These are phyloP conservation scores for Harringtonia lauricola DNA, from an alignment of 2,329 filamentous ascomycete genomes.

Conservation along the genomic window DNA sequence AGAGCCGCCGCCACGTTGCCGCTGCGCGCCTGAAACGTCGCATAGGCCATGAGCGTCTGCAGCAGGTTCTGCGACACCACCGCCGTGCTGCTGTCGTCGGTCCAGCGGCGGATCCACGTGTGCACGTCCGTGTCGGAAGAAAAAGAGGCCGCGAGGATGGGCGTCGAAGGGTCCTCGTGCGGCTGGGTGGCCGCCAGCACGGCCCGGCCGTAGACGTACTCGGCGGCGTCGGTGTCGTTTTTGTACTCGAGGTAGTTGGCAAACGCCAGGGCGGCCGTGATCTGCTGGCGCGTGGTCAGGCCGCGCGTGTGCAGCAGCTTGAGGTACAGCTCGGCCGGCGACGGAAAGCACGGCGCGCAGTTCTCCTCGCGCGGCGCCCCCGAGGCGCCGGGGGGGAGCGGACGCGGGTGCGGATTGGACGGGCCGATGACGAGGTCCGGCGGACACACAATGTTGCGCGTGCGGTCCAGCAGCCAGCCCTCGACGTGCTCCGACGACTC, in stretches of 20 bases:
- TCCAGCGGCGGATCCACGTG: constrained; percentile 8
- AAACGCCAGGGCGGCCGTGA: constrained; percentile 74
- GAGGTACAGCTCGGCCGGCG: constrained; percentile 69
- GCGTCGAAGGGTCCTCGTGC: background rate
- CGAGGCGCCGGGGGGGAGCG: constrained; percentile 52
- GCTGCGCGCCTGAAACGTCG: constrained; percentile 62
- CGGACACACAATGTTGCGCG: constrained; percentile 55
- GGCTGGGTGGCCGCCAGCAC: constrained; percentile 3
- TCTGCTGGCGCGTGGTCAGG: constrained; percentile 64
- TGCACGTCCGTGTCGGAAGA: constrained; percentile 3
- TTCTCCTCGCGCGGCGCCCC: constrained; percentile 63
- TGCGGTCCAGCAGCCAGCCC: constrained; percentile 63
- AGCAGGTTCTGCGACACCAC: constrained; percentile 62
- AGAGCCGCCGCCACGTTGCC: constrained; percentile 60
- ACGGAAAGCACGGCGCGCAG: constrained; percentile 56
- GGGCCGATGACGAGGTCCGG: constrained; percentile 67
- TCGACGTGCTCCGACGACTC: constrained; percentile 72
- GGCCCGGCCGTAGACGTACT: constrained; percentile 6
- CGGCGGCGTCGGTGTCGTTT: constrained; percentile 21
- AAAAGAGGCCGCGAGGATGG: constrained; percentile 7
- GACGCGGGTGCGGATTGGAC: constrained; percentile 70
- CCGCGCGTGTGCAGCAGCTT: constrained; percentile 72
- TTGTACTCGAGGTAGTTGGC: constrained; percentile 81
- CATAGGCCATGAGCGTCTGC: constrained; percentile 63
- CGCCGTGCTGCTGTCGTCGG: constrained; percentile 25